Evolutionary conservation across 306 rosid genomes (phyloP).

Genomic region (Quercus suber): DNA sequence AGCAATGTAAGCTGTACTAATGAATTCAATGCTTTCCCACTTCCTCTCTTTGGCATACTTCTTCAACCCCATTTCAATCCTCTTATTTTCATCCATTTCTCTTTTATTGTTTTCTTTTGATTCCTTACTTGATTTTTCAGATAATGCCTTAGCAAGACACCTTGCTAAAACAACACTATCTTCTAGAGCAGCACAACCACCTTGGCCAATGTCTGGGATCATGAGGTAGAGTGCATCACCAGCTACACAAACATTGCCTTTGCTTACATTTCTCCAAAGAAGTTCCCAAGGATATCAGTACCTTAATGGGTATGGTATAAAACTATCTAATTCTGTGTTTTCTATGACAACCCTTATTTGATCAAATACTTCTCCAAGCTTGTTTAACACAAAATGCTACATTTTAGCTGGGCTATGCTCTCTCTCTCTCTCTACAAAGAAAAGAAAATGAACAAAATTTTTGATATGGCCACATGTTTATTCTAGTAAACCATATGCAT

Average conservation of each 20-base stretch:
- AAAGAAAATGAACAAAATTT: not conserved
- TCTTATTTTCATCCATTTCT: slow-evolving; percentile 27
- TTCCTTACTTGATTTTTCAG: not conserved
- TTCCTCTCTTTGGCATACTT: slow-evolving; percentile 59
- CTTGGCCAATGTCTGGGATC: slow-evolving; percentile 70
- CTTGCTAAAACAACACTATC: slow-evolving; percentile 65
- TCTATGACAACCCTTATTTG: slow-evolving; percentile 33
- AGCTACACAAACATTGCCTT: slow-evolving; percentile 61
- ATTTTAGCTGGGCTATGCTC: slow-evolving; percentile 28
- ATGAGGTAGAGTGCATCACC: slow-evolving; percentile 73
- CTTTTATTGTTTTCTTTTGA: not conserved
- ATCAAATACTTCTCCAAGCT: slow-evolving; percentile 44
- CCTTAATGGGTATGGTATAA: slow-evolving; percentile 38
- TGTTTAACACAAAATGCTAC: slow-evolving; percentile 48
- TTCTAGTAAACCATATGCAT: no score
- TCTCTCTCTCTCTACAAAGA: slow-evolving; percentile 40
- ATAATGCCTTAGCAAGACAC: slow-evolving; percentile 53
- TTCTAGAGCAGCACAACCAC: slow-evolving; percentile 58
- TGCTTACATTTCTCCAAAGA: slow-evolving; percentile 48
- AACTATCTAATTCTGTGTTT: slow-evolving; percentile 33
- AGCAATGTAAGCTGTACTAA: slow-evolving; percentile 37
- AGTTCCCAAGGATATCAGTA: slow-evolving; percentile 64
- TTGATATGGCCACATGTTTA: not conserved
- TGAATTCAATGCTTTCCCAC: slow-evolving; percentile 64
- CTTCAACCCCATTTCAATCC: slow-evolving; percentile 48